A percentile compares a stretch with the other conserved stretches of the same genome.
Evolutionary conservation across 2,329 filamentous ascomycete species (phyloP).

Genomic region (Talaromyces amestolkiae): DNA sequence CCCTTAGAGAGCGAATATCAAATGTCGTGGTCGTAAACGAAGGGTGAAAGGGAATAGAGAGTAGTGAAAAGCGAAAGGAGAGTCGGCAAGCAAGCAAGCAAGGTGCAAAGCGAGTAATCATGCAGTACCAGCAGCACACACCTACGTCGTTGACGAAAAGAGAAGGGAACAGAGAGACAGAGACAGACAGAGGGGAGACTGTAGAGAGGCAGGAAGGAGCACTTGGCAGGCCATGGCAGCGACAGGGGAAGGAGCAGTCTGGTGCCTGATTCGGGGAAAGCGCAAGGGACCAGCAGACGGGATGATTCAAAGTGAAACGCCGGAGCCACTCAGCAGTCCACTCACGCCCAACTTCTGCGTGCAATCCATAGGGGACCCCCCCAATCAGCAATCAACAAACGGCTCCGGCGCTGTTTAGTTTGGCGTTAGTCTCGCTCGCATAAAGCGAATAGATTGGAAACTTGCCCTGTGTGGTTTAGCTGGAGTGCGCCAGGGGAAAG

Average conservation of each 20-base stretch:
- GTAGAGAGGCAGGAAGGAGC: not conserved
- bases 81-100: not conserved
- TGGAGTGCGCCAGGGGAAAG: not conserved
- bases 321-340: not conserved
- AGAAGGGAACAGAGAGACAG: not conserved
- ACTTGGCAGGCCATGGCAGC: not conserved
- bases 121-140: conserved; percentile 4
- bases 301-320: conserved; percentile 17
- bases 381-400: not conserved
- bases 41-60: not conserved
- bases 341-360: not conserved
- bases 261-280: conserved; percentile 8
- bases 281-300: conserved; percentile 15
- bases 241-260: conserved; percentile 4
- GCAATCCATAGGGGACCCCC: not conserved
- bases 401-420: not conserved
- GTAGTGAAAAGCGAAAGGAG: conserved; percentile 3
- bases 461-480: not conserved
- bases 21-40: conserved; percentile 5
- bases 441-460: not conserved
- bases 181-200: not conserved
- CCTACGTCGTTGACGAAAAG: not conserved
- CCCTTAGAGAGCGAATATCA: not conserved
- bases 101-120: conserved; percentile 5
- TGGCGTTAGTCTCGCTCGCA: not conserved